A percentile compares a stretch with the other conserved stretches of the same genome.
These are phyloP conservation scores for Chrysophaeum taylorii DNA, from an alignment of 352 stramenopile genomes.

Conservation along the genomic window DNA sequence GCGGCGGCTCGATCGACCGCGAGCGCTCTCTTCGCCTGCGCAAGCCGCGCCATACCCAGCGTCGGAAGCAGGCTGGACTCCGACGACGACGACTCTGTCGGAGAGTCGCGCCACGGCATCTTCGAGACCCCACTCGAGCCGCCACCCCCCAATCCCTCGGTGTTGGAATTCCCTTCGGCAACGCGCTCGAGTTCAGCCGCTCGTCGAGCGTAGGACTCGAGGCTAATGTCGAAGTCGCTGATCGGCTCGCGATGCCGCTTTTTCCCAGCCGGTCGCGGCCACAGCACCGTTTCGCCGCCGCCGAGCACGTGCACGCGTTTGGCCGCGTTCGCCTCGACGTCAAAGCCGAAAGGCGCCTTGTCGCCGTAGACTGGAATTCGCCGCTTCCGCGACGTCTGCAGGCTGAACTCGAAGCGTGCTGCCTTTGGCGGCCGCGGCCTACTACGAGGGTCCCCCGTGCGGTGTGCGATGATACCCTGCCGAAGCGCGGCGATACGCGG, in stretches of 20 bases:
- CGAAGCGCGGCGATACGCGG: background rate
- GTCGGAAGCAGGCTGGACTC: background rate
- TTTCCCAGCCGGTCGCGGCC: background rate
- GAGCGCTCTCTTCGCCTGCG: slow-evolving; percentile 24
- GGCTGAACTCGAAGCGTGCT: background rate
- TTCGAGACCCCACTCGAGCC: background rate
- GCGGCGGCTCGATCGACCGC: slow-evolving; percentile 17
- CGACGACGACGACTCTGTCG: too few relatives aligned
- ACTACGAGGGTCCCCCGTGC: background rate
- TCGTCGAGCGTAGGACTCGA: background rate
- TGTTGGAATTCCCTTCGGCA: background rate
- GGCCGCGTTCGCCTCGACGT: background rate
- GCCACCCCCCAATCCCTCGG: background rate
- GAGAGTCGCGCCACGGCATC: background rate
- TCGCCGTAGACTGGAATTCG: slow-evolving; percentile 8
- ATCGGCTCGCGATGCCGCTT: background rate
- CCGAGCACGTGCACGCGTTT: background rate
- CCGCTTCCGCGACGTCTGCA: background rate
- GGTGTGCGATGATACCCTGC: background rate
- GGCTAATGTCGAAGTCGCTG: background rate
- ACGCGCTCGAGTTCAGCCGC: background rate
- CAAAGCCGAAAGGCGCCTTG: background rate
- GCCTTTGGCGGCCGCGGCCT: background rate
- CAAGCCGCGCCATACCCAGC: slow-evolving; percentile 47
- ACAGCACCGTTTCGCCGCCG: background rate